A percentile compares a stretch with the other conserved stretches of the same genome.
Conservation (phyloP, 1,284 basidiomycete species). For the Schizophyllum amplum region DNA sequence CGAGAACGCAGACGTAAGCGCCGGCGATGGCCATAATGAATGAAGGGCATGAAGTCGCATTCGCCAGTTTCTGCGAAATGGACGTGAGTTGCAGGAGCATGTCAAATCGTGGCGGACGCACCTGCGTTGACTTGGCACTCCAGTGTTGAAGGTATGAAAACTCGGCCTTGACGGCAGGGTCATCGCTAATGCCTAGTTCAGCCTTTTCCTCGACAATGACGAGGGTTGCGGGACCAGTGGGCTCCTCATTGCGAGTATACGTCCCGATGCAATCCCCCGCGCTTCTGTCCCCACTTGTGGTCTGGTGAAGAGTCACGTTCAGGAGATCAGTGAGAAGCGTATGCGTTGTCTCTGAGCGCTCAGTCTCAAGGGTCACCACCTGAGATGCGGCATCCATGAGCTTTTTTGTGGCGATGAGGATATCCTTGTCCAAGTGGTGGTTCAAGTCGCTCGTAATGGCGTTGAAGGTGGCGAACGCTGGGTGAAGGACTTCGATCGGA, state of each 20-base stretch:
- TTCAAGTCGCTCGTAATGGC: too few species aligned
- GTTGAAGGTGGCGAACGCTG: too few species aligned
- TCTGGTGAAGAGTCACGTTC: background rate
- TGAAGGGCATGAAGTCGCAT: conserved; percentile 17
- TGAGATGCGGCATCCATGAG: too few species aligned
- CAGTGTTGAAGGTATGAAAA: conserved; percentile 9
- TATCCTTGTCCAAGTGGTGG: too few species aligned
- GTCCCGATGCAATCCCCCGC: background rate
- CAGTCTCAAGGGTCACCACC: too few species aligned
- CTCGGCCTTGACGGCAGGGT: conserved; percentile 13
- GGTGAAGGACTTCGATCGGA: too few species aligned
- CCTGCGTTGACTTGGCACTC: conserved; percentile 7
- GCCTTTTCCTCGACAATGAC: conserved; percentile 12
- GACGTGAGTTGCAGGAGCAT: conserved; percentile 2
- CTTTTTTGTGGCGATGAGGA: too few species aligned
- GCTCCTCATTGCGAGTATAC: background rate
- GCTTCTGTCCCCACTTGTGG: background rate
- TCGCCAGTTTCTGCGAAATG: background rate
- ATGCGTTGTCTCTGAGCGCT: too few species aligned
- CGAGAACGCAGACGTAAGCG: conserved; percentile 15
- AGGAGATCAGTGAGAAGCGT: background rate
- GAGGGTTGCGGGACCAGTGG: too few species aligned
- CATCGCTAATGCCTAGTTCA: conserved; percentile 13
- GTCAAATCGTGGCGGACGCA: conserved; percentile 6
- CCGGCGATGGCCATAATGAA: conserved; percentile 15